These are phyloP conservation scores for Scleroderma citrinum DNA, from an alignment of 768 basidiomycete genomes.

Conservation along the genomic window DNA sequence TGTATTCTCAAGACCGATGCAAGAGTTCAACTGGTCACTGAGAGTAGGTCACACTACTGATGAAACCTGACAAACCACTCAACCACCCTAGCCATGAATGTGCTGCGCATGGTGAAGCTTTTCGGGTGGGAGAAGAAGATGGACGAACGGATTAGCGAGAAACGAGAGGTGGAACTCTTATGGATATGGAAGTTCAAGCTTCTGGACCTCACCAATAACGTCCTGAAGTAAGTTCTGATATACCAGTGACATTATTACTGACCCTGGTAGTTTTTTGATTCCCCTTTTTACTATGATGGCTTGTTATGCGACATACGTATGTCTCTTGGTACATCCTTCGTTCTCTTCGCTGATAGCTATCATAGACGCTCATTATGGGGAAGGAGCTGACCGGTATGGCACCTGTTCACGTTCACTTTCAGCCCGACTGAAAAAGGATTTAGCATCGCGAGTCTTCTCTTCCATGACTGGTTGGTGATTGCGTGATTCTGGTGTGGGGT, in stretches of 20 bases:
- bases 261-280: conserved; percentile 42
- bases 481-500: not conserved
- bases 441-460: conserved; percentile 35
- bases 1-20: conserved; percentile 41
- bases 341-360: not conserved
- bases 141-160: conserved; percentile 43
- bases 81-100: conserved; percentile 40
- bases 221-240: conserved; percentile 9
- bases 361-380: conserved; percentile 11
- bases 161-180: conserved; percentile 55
- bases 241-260: not conserved
- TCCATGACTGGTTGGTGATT: conserved; percentile 26
- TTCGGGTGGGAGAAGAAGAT: conserved; percentile 64
- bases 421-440: conserved; percentile 4
- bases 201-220: conserved; percentile 39
- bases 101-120: conserved; percentile 64
- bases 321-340: conserved; percentile 9
- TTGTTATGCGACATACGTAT: conserved; percentile 55
- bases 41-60: conserved; percentile 35
- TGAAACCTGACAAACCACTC: not conserved
- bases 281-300: conserved; percentile 62
- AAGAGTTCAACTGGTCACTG: conserved; percentile 55
- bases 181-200: conserved; percentile 50
- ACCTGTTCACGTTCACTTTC: not conserved
- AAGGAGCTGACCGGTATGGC: conserved; percentile 8